These are phyloP conservation scores for Beauveria sp. DNA, from an alignment of 2,329 filamentous ascomycete species.

Conservation along the genomic window DNA sequence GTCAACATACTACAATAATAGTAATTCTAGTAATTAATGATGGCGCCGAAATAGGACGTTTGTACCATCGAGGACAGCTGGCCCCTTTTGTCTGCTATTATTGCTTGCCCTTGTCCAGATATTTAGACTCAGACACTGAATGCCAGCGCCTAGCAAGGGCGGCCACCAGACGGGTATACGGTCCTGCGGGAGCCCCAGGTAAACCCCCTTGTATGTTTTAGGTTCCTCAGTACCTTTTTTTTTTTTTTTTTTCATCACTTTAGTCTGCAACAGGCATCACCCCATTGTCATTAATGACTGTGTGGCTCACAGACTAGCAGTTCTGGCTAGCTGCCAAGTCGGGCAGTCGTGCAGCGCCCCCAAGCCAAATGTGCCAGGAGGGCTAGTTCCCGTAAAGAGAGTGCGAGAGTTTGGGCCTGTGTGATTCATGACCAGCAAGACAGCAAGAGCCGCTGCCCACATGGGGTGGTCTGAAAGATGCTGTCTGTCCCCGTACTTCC, in stretches of 20 bases:
- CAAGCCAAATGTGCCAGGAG: not conserved
- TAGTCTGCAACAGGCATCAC: not conserved
- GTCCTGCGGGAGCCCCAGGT: not conserved
- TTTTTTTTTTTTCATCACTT: too few relatives aligned
- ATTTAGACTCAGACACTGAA: conserved; percentile 1
- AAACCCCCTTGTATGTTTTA: conserved; percentile 9
- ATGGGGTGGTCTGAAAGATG: not conserved
- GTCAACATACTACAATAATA: not conserved
- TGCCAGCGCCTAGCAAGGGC: conserved; percentile 3
- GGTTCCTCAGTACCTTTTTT: conserved; percentile 5
- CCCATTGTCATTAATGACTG: conserved; percentile 9
- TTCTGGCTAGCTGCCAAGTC: conserved; percentile 10
- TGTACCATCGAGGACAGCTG: not conserved
- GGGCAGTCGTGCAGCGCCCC: conserved; percentile 7
- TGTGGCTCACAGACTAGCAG: conserved; percentile 2
- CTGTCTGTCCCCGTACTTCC: conserved; percentile 1
- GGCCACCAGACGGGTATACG: conserved; percentile 1
- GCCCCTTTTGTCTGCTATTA: not conserved
- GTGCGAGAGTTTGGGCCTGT: not conserved
- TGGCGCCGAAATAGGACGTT: not conserved
- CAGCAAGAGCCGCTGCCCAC: conserved; percentile 6
- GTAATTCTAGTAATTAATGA: too few relatives aligned
- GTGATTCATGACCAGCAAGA: conserved; percentile 2
- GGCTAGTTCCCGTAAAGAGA: conserved; percentile 1
- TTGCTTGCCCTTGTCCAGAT: conserved; percentile 1